These are phyloP conservation scores for Auricularia sp. DNA, from an alignment of 768 basidiomycete genomes.

Conservation along the genomic window DNA sequence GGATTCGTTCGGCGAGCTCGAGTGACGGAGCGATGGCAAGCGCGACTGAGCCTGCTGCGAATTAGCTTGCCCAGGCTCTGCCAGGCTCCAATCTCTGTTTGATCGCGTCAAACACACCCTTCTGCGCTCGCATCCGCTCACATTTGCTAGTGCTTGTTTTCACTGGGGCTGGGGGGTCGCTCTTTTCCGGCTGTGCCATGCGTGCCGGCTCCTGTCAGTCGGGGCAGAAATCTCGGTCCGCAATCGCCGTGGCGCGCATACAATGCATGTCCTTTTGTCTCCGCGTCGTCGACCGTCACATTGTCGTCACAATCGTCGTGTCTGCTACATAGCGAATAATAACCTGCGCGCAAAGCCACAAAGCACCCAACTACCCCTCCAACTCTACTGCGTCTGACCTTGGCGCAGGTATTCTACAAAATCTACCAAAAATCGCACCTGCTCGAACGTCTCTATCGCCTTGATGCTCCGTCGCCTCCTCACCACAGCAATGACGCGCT, in stretches of 20 bases:
- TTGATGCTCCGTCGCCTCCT: slow-evolving; percentile 72
- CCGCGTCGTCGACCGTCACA: too few species aligned
- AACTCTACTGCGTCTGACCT: not conserved
- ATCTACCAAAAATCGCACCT: slow-evolving; percentile 74
- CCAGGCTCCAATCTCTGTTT: too few species aligned
- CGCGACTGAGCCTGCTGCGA: too few species aligned
- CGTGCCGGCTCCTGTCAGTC: not conserved
- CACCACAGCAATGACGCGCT: slow-evolving; percentile 62
- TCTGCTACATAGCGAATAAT: not conserved
- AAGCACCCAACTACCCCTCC: not conserved
- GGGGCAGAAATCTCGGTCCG: not conserved
- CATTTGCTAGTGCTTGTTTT: too few species aligned
- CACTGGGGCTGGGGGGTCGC: not conserved
- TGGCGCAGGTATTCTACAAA: slow-evolving; percentile 51
- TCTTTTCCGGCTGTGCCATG: not conserved
- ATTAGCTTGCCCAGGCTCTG: too few species aligned
- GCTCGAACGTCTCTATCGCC: slow-evolving; percentile 89
- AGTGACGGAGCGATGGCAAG: too few species aligned
- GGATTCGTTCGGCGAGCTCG: too few species aligned
- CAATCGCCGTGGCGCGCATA: not conserved
- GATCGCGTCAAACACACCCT: too few species aligned
- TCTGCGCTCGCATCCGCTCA: too few species aligned
- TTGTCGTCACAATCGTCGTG: too few species aligned
- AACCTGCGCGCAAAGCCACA: not conserved
- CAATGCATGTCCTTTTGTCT: not conserved